Base-by-base conservation (phyloP, 768 basidiomycete genomes). In the Xerocomellus amylosporus region DNA sequence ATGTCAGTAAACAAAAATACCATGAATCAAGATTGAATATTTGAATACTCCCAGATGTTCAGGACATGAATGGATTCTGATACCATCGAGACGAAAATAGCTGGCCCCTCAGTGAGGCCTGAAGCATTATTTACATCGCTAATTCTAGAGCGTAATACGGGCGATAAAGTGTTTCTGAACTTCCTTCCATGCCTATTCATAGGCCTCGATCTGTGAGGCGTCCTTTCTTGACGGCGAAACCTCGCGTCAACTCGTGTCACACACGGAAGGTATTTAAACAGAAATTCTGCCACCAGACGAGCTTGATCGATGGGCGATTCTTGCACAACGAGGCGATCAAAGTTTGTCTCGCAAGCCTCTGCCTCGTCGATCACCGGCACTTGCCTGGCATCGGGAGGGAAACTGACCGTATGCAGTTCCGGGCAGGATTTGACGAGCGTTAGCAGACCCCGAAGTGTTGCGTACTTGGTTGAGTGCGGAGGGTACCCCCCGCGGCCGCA, bases 301-400 rank as follows among this genome's bases (percentile, higher is more conserved):
- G 57, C 46, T 14, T 51, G 8, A 6, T 45, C 36, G 34, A 63
- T 54, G 0, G 61, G 61, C 0, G 62, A 60, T 44, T 63, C 61
- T 4, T 46, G 43, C n/a, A 50, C 20, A 0, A 28, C 20, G 46
- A 59, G 36, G 3, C 8, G n/a, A 1, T 6, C 12, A 28, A 62
- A 49, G 8, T 37, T 3, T 7, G 53, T 54, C 14, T 46, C 10
- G 8, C 34, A 28, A 9, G 46, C 12, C 7, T 40, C 28, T 22
- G 33, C 15, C 1, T 42, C 53, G 14, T 49, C 7, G 20, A 36
- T 20, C 37, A 19, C 28, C 14, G 58, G 62, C 3, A 64, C 40
- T 5, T 61, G 4, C 36, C 48, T 48, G 8, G 59, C 62, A 15
- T 64, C 62, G 17, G 64, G 33, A 4, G 54, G 41, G 0, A 61